These are phyloP conservation scores for Silybum marianum DNA, from an alignment of 129 eudicot species.

Conservation along the genomic window DNA sequence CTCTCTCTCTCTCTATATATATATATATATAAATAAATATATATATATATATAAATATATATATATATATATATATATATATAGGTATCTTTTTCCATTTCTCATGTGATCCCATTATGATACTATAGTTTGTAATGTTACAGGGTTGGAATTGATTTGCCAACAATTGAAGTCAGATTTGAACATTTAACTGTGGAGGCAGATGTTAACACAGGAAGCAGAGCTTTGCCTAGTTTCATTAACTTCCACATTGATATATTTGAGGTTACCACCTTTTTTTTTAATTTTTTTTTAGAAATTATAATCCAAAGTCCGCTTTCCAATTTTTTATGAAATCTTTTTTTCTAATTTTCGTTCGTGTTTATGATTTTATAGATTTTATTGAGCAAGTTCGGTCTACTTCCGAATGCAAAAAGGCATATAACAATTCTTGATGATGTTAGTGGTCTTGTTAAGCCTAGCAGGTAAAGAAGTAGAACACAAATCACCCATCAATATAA, in stretches of 20 bases:
- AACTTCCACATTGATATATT: constrained; percentile 48
- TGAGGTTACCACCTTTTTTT: constrained; percentile 41
- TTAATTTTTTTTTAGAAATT: neutral
- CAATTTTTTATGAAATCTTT: neutral
- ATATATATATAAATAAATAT: no score
- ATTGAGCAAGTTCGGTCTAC: constrained; percentile 38
- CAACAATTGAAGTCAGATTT: constrained; percentile 78
- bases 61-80: no score
- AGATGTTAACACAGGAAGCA: constrained; percentile 70
- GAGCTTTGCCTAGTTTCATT: constrained; percentile 70
- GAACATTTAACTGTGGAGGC: constrained; percentile 67
- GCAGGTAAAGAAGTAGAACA: constrained; percentile 33
- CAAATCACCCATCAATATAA: neutral
- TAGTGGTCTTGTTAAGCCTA: constrained; percentile 62
- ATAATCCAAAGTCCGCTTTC: neutral
- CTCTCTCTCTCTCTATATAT: no score
- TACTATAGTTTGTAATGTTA: neutral
- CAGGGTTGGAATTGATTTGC: constrained; percentile 85
- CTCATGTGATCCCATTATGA: neutral
- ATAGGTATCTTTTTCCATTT: no score
- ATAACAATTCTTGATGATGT: constrained; percentile 51
- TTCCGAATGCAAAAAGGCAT: constrained; percentile 46
- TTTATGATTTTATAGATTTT: constrained; percentile 30
- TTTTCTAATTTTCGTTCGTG: neutral
- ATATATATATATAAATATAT: no score